Base-by-base conservation (phyloP, 768 basidiomycete species). In the Porphyrellus cyaneotinctus region DNA sequence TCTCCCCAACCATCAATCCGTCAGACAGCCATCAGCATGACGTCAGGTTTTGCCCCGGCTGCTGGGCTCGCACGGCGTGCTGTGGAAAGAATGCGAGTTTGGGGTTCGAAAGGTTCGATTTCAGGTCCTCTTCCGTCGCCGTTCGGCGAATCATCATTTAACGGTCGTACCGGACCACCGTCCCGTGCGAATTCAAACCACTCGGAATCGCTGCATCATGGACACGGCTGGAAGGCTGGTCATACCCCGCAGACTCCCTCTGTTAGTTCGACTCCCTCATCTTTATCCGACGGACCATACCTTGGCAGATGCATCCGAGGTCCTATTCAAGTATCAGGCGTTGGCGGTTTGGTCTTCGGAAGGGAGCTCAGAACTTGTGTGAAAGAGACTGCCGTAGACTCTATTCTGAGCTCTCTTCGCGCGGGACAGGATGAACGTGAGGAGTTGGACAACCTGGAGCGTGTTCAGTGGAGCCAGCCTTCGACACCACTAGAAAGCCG, bases 31-130 rank as follows among this genome's bases (percentile, higher is more conserved):
- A 77, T 89, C 56, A 88, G 87, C 60, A 83, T 90, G 73, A 80
- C 85, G 3, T 77, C 76, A 35, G 78, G 82, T 37, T 75, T 88
- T 43, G 82, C 83, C 3, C 85, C 87, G 24, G 85, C 84, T 20
- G 85, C 86, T 17, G 87, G 87, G 10, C 75, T 88, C 10, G 88
- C 87, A 11, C 85, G 83, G 62, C 79, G 85, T 51, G 87, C 89
- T 4, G 87, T 87, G 4, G 88, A 89, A 71, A 85, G 82, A 67
- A 81, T 90, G 74, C 78, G 81, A 36, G 83, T 79, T 20, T 84
- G 78, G 78, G 82, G 78, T 47, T 75, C 74, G 26, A 74, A 68
- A 58, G 33, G 56, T 28, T 63, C 71, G 8, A 56, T 70, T 47
- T 70, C 75, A 20, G 72, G 71, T 54, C 64, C 72, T 39, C 77